Conservation (phyloP, 225 moss, liverwort and hornwort species). For the Bryum argenteum region DNA sequence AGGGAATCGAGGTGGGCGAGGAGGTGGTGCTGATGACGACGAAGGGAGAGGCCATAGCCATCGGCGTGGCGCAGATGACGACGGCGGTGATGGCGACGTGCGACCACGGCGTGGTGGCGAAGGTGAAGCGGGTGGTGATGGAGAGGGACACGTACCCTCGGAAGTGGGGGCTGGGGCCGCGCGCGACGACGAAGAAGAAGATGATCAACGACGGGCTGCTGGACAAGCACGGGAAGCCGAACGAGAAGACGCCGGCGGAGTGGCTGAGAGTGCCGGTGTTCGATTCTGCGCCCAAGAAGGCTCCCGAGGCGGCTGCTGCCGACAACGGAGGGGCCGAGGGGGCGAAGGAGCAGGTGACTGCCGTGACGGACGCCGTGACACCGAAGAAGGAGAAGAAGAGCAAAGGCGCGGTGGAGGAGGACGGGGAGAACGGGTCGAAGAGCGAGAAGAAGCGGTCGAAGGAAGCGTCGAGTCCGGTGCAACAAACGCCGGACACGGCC, state of each 20-base stretch:
- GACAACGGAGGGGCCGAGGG: slow-evolving; percentile 42
- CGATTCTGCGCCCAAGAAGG: slow-evolving; percentile 47
- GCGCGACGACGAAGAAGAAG: slow-evolving; percentile 92
- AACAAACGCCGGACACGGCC: slow-evolving; percentile 54
- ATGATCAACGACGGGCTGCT: slow-evolving; percentile 79
- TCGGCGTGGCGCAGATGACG: slow-evolving; percentile 89
- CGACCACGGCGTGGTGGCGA: slow-evolving; percentile 91
- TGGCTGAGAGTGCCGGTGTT: slow-evolving; percentile 73
- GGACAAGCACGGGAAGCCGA: slow-evolving; percentile 92
- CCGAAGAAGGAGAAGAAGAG: slow-evolving; percentile 57
- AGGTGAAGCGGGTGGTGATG: slow-evolving; percentile 96
- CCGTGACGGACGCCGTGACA: slow-evolving; percentile 25
- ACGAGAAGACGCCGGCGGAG: slow-evolving; percentile 89
- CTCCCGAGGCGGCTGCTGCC: slow-evolving; percentile 12
- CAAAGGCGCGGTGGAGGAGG: slow-evolving; percentile 37
- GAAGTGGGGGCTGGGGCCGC: slow-evolving; percentile 93
- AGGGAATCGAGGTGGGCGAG: slow-evolving; percentile 83
- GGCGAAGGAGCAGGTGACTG: slow-evolving; percentile 34
- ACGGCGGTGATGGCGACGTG: slow-evolving; percentile 97
- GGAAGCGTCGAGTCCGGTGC: slow-evolving; percentile 42
- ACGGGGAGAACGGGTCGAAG: slow-evolving; percentile 36
- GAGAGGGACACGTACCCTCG: slow-evolving; percentile 93
- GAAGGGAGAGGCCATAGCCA: slow-evolving; percentile 91
- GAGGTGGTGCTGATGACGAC: slow-evolving; percentile 96
- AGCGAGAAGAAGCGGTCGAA: slow-evolving; percentile 68